Evolutionary conservation across 306 rosid genomes (phyloP), one percentile per base, ranked within the genome.

Genomic region (Rubus parviflorus): DNA sequence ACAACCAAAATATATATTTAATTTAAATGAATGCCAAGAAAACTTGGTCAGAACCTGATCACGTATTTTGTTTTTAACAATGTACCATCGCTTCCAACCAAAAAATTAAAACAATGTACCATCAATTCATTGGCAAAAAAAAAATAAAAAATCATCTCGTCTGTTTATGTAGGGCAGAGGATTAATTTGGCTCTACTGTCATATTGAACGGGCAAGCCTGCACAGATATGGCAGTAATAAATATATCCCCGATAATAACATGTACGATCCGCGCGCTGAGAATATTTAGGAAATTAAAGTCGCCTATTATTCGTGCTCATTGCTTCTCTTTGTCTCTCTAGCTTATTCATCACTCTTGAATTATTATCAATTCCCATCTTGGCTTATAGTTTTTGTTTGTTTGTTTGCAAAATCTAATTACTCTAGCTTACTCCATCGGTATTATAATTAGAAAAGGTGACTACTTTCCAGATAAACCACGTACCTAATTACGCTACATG

Each of bases 1-100:
- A 70, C 74, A 48, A 48, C 25, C 45, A 25, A 25, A 8, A 15
- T 14, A 13, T 47, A 15, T 14, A 13, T 47, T 25, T 25, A 25
- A 60, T 60, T 56, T 56, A 0, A 48, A 22, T 70, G 74, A 67
- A 17, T 19, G 19, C 72, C 51, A 42, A 68, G 41, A 8, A 9
- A 66, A 42, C 17, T 42, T n/a, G 73, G 73, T 45, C 54, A 46
- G 71, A 66, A 66, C 69, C 69, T 6, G 51, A 42, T 42, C 35
- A 5, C 71, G 19, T 66, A 0, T 46, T 66, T 66, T 66, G 25
- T n/a, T 42, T 11, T 66, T 30, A 40, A 66, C 17, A 42, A 66
- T 42, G 51, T 66, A 41, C 37, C 20, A 66, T 66, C 47, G 38
- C 0, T 64, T 64, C 46, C 35, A 30, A 30, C 35, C 35, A 30